These are phyloP conservation scores for Ilex paraguariensis DNA, from an alignment of 305 asterid species.

Conservation along the genomic window DNA sequence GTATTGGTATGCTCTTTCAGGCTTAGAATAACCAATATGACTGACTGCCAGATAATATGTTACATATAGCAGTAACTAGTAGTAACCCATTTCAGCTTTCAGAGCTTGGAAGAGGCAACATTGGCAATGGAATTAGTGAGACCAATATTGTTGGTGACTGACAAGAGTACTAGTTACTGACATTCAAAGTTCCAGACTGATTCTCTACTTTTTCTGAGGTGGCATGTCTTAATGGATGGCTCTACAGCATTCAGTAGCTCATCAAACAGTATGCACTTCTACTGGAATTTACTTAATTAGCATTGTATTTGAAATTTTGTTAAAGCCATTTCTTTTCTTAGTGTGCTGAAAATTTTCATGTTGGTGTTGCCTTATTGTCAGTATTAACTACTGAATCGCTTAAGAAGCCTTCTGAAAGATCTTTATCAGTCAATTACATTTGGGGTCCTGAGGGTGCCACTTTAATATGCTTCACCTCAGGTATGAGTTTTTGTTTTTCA, in stretches of 20 bases:
- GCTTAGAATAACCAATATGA: background rate
- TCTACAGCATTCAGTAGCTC: constrained; percentile 15
- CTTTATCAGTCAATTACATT: constrained; percentile 31
- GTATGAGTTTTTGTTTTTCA: constrained; percentile 16
- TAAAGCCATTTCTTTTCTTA: background rate
- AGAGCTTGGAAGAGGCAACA: constrained; percentile 86
- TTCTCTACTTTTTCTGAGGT: constrained; percentile 41
- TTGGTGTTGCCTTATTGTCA: constrained; percentile 17
- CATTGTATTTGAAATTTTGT: background rate
- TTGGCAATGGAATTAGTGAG: constrained; percentile 65
- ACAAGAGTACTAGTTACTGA: constrained; percentile 55
- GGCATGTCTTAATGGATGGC: constrained; percentile 62
- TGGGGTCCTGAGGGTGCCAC: constrained; percentile 81
- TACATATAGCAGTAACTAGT: background rate
- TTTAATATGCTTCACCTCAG: constrained; percentile 90
- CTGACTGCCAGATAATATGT: background rate
- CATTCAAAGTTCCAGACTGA: constrained; percentile 51
- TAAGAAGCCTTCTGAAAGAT: constrained; percentile 18
- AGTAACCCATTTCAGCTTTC: constrained; percentile 7
- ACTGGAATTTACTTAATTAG: background rate
- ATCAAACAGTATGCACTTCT: constrained; percentile 26
- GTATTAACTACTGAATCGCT: constrained; percentile 53
- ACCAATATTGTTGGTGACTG: constrained; percentile 62
- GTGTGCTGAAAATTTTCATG: background rate
- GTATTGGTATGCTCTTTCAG: too few relatives aligned